Percentiles rank a stretch among this genome's conserved stretches.
Conservation (phyloP, 306 rosid species). For the Arachis hypogaea region DNA sequence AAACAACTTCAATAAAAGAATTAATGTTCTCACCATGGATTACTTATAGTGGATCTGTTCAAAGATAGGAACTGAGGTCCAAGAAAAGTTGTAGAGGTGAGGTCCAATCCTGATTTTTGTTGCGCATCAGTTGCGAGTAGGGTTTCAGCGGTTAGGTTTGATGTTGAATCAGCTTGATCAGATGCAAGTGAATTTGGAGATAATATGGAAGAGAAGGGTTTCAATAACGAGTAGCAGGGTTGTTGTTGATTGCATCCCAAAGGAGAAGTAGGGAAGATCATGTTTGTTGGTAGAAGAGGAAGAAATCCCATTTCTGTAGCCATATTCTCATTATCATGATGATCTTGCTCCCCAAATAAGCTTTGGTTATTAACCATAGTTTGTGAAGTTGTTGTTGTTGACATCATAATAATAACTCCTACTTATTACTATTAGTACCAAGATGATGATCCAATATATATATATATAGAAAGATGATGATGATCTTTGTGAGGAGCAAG, state of each 20-base stretch:
- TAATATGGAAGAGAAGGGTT: constrained; percentile 47
- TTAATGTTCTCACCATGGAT: constrained; percentile 66
- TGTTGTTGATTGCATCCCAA: constrained; percentile 57
- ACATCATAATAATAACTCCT: constrained; percentile 39
- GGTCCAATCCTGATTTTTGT: constrained; percentile 49
- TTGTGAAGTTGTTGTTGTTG: constrained; percentile 47
- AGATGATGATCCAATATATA: too few species aligned
- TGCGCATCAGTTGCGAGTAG: constrained; percentile 41
- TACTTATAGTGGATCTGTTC: constrained; percentile 63
- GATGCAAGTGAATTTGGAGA: constrained; percentile 52
- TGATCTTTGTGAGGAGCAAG: constrained; percentile 31
- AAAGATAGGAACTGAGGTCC: constrained; percentile 78
- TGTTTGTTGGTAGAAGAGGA: constrained; percentile 64
- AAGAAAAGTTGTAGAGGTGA: constrained; percentile 44
- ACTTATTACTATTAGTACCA: too few species aligned
- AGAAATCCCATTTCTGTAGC: constrained; percentile 65
- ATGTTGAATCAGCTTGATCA: constrained; percentile 45
- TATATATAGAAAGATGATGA: background rate
- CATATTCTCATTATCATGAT: constrained; percentile 55
- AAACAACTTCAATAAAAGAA: background rate
- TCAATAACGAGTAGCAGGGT: constrained; percentile 25
- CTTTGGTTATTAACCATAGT: constrained; percentile 56
- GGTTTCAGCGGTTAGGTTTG: constrained; percentile 64
- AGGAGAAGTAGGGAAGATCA: constrained; percentile 51
- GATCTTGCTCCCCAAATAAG: constrained; percentile 66